Evolutionary conservation across 2,329 filamentous ascomycete genomes (phyloP).

Genomic region (Fusarium bactridioides): DNA sequence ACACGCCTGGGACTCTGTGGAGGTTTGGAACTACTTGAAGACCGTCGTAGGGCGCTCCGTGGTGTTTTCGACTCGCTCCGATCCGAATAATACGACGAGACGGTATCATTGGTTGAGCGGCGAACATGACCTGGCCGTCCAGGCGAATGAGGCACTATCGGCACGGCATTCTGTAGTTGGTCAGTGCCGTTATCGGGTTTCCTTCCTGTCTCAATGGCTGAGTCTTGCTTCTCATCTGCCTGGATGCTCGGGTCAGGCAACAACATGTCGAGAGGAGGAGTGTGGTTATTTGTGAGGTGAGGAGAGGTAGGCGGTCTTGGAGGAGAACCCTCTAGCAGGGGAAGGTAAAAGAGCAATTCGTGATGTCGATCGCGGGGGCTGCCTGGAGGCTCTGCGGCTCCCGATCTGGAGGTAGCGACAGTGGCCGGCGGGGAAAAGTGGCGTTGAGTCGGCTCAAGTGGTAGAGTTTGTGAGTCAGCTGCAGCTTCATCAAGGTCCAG

Average conservation of each 20-base stretch:
- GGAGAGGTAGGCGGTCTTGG: constrained; percentile 34
- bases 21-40: constrained; percentile 60
- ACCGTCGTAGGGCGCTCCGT: constrained; percentile 66
- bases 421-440: constrained; percentile 43
- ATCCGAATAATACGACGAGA: constrained; percentile 61
- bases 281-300: constrained; percentile 26
- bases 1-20: constrained; percentile 66
- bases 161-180: constrained; percentile 24
- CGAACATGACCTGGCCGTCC: constrained; percentile 49
- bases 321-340: constrained; percentile 61
- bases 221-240: constrained; percentile 35
- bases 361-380: constrained; percentile 63
- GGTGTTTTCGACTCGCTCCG: constrained; percentile 58
- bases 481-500: constrained; percentile 42
- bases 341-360: constrained; percentile 71
- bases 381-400: constrained; percentile 45
- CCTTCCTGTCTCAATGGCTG: constrained; percentile 37
- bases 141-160: constrained; percentile 31
- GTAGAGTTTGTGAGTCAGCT: constrained; percentile 48
- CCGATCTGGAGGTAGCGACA: constrained; percentile 41
- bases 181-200: constrained; percentile 16
- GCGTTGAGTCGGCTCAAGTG: constrained; percentile 43
- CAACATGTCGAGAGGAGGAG: constrained; percentile 32
- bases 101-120: constrained; percentile 56
- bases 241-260: constrained; percentile 40